Evolutionary conservation across 495 filamentous ascomycete genomes (phyloP).

Genomic region (Lophium mytilinum): DNA sequence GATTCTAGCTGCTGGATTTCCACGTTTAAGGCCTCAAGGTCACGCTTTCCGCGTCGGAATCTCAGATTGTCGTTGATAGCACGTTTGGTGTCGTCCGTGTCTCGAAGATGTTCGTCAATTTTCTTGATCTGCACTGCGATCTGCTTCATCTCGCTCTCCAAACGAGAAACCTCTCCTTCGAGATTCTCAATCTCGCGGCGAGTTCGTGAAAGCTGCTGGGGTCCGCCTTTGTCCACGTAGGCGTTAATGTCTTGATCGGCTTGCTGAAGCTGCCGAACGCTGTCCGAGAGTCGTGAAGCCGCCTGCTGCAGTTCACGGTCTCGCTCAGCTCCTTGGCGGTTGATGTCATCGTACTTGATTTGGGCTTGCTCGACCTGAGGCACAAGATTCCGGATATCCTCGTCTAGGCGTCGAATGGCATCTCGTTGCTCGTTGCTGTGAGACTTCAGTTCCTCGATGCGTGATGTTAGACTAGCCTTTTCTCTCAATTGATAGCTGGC

Average conservation of each 20-base stretch:
- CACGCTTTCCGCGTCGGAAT: constrained; percentile 64
- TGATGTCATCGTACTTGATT: constrained; percentile 64
- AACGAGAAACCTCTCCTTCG: constrained; percentile 53
- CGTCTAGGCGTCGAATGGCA: constrained; percentile 55
- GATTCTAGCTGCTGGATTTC: constrained; percentile 72
- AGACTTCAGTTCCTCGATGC: constrained; percentile 64
- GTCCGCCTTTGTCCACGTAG: constrained; percentile 71
- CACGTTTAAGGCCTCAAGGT: constrained; percentile 53
- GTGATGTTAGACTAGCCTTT: constrained; percentile 55
- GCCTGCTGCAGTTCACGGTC: constrained; percentile 68
- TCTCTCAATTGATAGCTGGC: constrained; percentile 69
- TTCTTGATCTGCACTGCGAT: constrained; percentile 65
- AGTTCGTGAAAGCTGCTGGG: constrained; percentile 58
- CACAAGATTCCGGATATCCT: constrained; percentile 57
- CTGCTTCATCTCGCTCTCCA: constrained; percentile 59
- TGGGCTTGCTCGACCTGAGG: constrained; percentile 70
- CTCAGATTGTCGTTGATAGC: constrained; percentile 80
- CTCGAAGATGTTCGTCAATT: constrained; percentile 66
- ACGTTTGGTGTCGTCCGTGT: constrained; percentile 68
- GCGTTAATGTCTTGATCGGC: constrained; percentile 69
- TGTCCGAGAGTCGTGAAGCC: constrained; percentile 60
- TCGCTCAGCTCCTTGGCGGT: constrained; percentile 57
- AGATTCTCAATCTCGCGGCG: constrained; percentile 60
- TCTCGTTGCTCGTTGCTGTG: constrained; percentile 60
- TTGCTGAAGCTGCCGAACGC: constrained; percentile 64